phyloP scores from a whole-genome alignment of 495 filamentous ascomycete genomes.

The Parachaetomium inaequale region DNA sequence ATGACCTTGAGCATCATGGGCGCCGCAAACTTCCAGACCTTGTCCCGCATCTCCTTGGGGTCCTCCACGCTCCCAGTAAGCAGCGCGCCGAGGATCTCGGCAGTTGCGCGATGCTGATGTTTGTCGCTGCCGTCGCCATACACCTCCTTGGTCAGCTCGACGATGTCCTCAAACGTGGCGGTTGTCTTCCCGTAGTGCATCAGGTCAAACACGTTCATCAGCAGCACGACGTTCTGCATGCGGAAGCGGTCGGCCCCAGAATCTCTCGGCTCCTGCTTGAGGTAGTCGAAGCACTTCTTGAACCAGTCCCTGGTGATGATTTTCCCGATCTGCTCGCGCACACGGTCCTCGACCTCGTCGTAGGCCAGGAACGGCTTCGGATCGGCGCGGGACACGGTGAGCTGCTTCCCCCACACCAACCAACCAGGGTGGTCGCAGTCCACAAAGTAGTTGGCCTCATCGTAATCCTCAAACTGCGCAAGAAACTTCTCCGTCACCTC shows the following conservation, averaged over 20 bases:
- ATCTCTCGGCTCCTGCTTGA: slow-evolving; percentile 97
- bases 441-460: slow-evolving; percentile 76
- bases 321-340: slow-evolving; percentile 76
- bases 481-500: slow-evolving; percentile 76
- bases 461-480: slow-evolving; percentile 69
- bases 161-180: slow-evolving; percentile 82
- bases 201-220: slow-evolving; percentile 84
- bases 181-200: slow-evolving; percentile 69
- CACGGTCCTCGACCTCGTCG: slow-evolving; percentile 73
- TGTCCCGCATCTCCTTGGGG: slow-evolving; percentile 60
- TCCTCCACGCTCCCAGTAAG: slow-evolving; percentile 71
- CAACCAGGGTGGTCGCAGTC: slow-evolving; percentile 92
- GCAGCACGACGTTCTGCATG: slow-evolving; percentile 76
- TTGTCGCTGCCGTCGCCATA: slow-evolving; percentile 95
- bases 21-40: slow-evolving; percentile 85
- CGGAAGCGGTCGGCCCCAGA: slow-evolving; percentile 78
- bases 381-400: slow-evolving; percentile 71
- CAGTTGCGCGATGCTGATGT: slow-evolving; percentile 93
- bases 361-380: slow-evolving; percentile 68
- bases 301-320: slow-evolving; percentile 83
- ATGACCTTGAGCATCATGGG: slow-evolving; percentile 85
- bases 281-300: slow-evolving; percentile 77
- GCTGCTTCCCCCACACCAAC: slow-evolving; percentile 89
- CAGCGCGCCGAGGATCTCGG: slow-evolving; percentile 88
- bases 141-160: slow-evolving; percentile 66